A percentile compares a stretch with the other conserved stretches of the same genome.
Evolutionary conservation across 2,329 filamentous ascomycete genomes (phyloP).

Genomic region (Juglanconis oblonga): DNA sequence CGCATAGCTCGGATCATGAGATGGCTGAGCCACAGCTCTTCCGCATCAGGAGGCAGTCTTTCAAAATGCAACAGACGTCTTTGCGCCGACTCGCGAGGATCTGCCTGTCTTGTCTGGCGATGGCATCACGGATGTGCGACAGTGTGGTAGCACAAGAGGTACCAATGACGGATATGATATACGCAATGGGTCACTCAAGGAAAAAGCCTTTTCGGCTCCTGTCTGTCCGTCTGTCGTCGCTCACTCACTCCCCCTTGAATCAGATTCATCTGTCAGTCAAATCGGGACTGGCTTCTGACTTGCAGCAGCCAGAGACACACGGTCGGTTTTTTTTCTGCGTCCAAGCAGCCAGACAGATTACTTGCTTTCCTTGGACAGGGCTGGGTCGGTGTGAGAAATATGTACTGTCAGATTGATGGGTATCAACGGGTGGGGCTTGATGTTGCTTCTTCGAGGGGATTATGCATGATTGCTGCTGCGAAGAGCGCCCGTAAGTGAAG

Average conservation of each 20-base stretch:
- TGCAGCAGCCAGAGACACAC: slow-evolving; percentile 11
- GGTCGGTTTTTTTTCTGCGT: background rate
- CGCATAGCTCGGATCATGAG: too few relatives aligned
- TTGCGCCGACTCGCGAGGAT: slow-evolving; percentile 3
- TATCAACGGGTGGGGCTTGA: slow-evolving; percentile 1
- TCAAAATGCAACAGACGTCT: slow-evolving; percentile 17
- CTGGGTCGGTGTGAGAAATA: background rate
- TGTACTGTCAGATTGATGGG: background rate
- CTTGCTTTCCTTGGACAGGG: background rate
- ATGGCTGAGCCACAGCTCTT: slow-evolving; percentile 17
- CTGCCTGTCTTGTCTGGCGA: slow-evolving; percentile 1
- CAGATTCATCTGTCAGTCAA: slow-evolving; percentile 14
- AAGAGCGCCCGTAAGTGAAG: slow-evolving; percentile 2
- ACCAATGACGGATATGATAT: background rate
- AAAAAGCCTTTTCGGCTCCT: background rate
- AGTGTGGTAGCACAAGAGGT: slow-evolving; percentile 1
- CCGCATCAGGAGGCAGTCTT: slow-evolving; percentile 17
- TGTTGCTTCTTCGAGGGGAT: background rate
- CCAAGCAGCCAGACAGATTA: background rate
- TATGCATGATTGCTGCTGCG: background rate
- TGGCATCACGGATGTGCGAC: slow-evolving; percentile 3
- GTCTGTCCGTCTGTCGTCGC: background rate
- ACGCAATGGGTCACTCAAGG: background rate
- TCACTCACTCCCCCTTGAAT: background rate
- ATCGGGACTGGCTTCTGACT: slow-evolving; percentile 8